Evolutionary conservation across 805 yeast species (phyloP).

Genomic region (Wickerhamomyces hampshirensis): DNA sequence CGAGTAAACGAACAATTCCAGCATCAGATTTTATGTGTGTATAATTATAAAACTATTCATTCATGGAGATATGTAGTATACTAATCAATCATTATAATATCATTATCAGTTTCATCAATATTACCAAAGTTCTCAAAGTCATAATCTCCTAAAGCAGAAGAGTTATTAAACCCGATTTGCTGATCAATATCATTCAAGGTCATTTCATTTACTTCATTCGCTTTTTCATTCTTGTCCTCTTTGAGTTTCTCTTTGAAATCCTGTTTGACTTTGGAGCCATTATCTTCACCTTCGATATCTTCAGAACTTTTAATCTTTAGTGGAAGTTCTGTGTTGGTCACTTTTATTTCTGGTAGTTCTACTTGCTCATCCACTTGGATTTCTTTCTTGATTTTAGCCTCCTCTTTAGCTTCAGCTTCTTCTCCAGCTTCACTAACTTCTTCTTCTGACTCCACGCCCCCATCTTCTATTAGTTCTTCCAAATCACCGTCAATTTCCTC

Average conservation of each 20-base stretch:
- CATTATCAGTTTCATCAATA: conserved; percentile 14
- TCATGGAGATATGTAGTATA: no score
- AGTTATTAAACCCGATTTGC: conserved; percentile 3
- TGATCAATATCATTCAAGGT: conserved; percentile 7
- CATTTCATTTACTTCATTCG: neutral
- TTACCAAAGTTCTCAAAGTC: conserved; percentile 15
- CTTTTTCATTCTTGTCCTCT: neutral
- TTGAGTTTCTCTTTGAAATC: neutral
- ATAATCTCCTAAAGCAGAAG: conserved; percentile 13
- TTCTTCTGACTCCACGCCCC: conserved; percentile 8
- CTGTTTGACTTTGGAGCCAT: neutral
- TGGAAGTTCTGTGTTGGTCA: no score
- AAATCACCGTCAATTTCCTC: conserved; percentile 9
- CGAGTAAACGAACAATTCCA: no score
- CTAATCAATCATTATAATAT: conserved; percentile 15
- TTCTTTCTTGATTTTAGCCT: neutral
- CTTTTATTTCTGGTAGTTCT: no score
- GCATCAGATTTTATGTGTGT: no score
- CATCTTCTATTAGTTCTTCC: conserved; percentile 4
- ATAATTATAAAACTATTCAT: no score
- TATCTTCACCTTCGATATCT: no score
- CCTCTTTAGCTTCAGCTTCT: conserved; percentile 1
- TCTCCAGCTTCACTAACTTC: conserved; percentile 4
- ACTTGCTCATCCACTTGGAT: neutral
- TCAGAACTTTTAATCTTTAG: no score